Percentiles rank a stretch among this genome's conserved stretches.
Conservation (phyloP, 2,329 filamentous ascomycete species). For the Pezicula neosporulosa region DNA sequence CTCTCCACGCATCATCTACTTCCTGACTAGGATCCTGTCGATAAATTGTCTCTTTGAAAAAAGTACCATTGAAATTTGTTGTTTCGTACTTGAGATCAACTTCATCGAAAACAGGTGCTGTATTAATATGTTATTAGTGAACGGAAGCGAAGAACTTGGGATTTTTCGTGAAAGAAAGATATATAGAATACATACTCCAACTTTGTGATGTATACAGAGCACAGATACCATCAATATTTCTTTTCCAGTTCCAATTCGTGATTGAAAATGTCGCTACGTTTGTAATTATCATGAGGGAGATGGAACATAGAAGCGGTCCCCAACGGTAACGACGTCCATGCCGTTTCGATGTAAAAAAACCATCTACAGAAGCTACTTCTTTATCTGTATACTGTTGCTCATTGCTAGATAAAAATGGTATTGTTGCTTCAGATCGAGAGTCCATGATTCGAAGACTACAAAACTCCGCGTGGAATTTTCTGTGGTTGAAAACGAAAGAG, state of each 20-base stretch:
- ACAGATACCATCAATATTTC: not conserved
- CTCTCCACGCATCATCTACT: not conserved
- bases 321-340: not conserved
- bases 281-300: not conserved
- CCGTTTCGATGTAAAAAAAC: too few relatives aligned
- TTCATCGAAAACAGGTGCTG: not conserved
- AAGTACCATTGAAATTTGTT: not conserved
- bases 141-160: too few relatives aligned
- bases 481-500: too few relatives aligned
- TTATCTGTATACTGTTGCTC: too few relatives aligned
- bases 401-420: not conserved
- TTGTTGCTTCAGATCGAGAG: not conserved
- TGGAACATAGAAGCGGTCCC: not conserved
- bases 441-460: not conserved
- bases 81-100: not conserved
- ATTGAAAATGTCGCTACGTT: not conserved
- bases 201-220: not conserved
- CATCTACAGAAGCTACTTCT: too few relatives aligned
- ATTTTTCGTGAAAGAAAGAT: not conserved
- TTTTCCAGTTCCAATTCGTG: not conserved
- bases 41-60: conserved; percentile 1
- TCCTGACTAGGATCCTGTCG: not conserved
- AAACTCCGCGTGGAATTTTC: too few relatives aligned
- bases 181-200: not conserved
- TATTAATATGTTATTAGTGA: not conserved